Conservation (phyloP, 2,329 filamentous ascomycete genomes). For the Pyricularia grisea region DNA sequence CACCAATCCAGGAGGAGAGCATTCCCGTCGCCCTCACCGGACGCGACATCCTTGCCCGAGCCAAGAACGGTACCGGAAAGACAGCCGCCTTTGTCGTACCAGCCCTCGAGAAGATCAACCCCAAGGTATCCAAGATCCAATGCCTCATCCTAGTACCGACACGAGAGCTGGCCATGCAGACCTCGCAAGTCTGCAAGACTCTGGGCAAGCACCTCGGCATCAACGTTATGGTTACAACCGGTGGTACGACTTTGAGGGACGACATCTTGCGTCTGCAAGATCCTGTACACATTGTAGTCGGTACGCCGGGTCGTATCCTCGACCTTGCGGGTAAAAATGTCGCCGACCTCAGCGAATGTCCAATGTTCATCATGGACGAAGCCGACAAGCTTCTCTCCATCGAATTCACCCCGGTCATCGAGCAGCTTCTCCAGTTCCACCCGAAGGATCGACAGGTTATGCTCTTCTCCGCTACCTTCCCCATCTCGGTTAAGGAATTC, state of each 20-base stretch:
- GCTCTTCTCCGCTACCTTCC: conserved; percentile 98
- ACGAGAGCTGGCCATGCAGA: conserved; percentile 93
- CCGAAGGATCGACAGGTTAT: conserved; percentile 97
- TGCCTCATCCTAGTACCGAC: conserved; percentile 94
- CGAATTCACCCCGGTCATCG: conserved; percentile 95
- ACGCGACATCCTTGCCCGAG: conserved; percentile 87
- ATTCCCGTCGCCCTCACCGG: conserved; percentile 95
- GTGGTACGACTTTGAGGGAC: conserved; percentile 88
- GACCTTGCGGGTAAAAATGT: conserved; percentile 95
- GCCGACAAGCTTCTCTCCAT: conserved; percentile 94
- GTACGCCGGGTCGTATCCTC: conserved; percentile 90
- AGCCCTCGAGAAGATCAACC: conserved; percentile 89
- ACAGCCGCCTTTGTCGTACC: conserved; percentile 97
- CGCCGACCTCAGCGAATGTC: conserved; percentile 89
- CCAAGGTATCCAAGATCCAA: conserved; percentile 93
- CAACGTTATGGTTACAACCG: conserved; percentile 99
- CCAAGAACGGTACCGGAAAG: conserved; percentile 98
- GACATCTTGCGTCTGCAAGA: conserved; percentile 94
- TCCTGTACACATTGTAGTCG: conserved; percentile 93
- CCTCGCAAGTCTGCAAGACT: conserved; percentile 97
- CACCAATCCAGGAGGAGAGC: conserved; percentile 97
- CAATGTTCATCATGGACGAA: conserved; percentile 99
- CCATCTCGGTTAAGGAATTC: conserved; percentile 93
- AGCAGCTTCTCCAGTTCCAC: conserved; percentile 90
- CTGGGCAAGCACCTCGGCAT: conserved; percentile 93